Evolutionary conservation across 176 grass and related monocot species (phyloP).

Genomic region (Avena insularis): DNA sequence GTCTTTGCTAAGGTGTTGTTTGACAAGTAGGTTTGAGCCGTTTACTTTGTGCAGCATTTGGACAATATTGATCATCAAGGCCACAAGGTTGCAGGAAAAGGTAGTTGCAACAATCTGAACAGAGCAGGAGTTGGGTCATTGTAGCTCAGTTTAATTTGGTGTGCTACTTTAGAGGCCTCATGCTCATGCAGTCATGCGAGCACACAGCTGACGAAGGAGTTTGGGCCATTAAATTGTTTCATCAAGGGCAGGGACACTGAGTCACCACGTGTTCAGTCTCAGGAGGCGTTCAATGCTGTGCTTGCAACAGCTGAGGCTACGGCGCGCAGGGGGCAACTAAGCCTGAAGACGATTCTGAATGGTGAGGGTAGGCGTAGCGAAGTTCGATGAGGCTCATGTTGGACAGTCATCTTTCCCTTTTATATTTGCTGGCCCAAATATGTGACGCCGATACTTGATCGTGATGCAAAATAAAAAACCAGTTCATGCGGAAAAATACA

Average conservation of each 20-base stretch:
- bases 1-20: neutral
- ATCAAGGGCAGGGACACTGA: neutral
- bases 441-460: neutral
- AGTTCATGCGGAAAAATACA: neutral
- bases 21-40: neutral
- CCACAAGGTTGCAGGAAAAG: constrained; percentile 6
- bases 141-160: neutral
- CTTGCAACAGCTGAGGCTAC: neutral
- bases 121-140: constrained; percentile 15
- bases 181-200: neutral
- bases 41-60: constrained; percentile 22
- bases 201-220: neutral
- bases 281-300: neutral
- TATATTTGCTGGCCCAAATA: constrained; percentile 15
- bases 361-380: neutral
- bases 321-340: neutral
- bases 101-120: constrained; percentile 14
- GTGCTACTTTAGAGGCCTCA: neutral
- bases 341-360: neutral
- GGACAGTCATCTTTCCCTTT: neutral
- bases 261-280: neutral
- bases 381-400: neutral
- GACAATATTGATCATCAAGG: neutral
- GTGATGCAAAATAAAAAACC: constrained; percentile 1
- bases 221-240: constrained; percentile 3